phyloP scores from a whole-genome alignment of 192 early-diverging fungal species.

The Coemansia nantahalensis region DNA sequence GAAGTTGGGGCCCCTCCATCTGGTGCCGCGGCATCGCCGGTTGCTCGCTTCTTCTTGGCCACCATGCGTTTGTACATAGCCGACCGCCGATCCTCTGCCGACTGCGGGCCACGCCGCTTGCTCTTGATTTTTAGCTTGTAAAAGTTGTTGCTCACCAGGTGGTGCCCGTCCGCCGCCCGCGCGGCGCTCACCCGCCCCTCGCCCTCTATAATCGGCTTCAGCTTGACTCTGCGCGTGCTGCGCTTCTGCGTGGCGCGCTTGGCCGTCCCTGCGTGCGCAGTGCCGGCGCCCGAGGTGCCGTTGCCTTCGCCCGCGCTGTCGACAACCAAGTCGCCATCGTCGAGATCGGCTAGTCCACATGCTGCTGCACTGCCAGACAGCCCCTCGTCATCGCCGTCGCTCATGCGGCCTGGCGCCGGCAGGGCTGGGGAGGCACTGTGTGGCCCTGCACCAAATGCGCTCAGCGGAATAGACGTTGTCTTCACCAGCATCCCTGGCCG shows the following conservation, averaged over 20 bases:
- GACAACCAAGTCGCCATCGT: constrained; percentile 24
- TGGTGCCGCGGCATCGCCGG: neutral
- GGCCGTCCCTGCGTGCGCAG: neutral
- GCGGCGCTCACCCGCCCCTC: constrained; percentile 1
- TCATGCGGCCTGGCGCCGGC: constrained; percentile 9
- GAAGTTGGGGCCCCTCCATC: neutral
- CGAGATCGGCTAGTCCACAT: constrained; percentile 3
- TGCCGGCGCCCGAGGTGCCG: neutral
- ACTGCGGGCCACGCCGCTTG: constrained; percentile 26
- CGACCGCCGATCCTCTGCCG: constrained; percentile 35
- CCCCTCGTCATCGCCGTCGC: constrained; percentile 10
- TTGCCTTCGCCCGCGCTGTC: constrained; percentile 15
- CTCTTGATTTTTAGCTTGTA: constrained; percentile 38
- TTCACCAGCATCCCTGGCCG: constrained; percentile 30
- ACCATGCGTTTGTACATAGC: constrained; percentile 49
- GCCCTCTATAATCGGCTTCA: constrained; percentile 34
- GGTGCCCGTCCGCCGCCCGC: constrained; percentile 5
- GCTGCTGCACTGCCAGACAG: neutral
- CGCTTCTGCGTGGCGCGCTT: constrained; percentile 53
- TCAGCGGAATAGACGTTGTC: constrained; percentile 43
- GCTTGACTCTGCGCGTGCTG: constrained; percentile 49
- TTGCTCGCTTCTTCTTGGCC: neutral
- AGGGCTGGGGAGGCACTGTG: constrained; percentile 4
- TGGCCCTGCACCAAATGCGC: constrained; percentile 18
- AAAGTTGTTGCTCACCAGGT: constrained; percentile 51